Evolutionary conservation across 805 yeast species (phyloP), one percentile per base, ranked within the genome.

Genomic region (Spathaspora arborariae): DNA sequence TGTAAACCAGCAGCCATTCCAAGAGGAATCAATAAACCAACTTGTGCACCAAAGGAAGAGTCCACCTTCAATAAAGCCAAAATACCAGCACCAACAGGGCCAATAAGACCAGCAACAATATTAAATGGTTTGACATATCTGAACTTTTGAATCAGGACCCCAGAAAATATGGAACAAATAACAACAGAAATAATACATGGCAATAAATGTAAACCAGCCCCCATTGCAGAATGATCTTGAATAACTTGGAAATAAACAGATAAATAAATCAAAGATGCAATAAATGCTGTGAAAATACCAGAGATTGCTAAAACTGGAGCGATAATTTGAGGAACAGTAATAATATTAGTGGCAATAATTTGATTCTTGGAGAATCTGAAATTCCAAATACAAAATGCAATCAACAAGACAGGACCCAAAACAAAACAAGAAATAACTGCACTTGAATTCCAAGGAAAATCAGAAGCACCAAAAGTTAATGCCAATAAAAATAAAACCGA

Each of bases 401-500:
- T 48, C 19, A 76, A 65, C 20, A 63, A 56, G 6, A 59, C 24
- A 2, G 66, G 66, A 2, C 75, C 75, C 9, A 68, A 56, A 4
- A 59, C 52, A 45, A 70, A 67, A 58, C 69, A 59, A 10, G 54
- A 54, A 20, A 70, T 70, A 4, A 68, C 68, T 8, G 68, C 41
- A 0, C 66, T 46, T 45, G 71, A 75, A 53, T 72, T 54, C 90
- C 90, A 85, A 0, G 67, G 59, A 56, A 72, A 81, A 9, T 75
- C 65, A 1, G 44, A 36, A 2, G 88, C 88, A 30, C 88, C 89
- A 15, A 84, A 82, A 51, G 75, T 73, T 18, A 81, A 58, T 2
- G 84, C 83, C n/a, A 82, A 68, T 41, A 81, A 65, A 13, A 82
- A 54, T 3, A 81, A 58, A 0, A 80, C 75, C 21, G 74, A 66